A percentile compares a stretch with the other conserved stretches of the same genome.
These are phyloP conservation scores for Cordyceps militaris DNA, from an alignment of 2,329 filamentous ascomycete species.

Conservation along the genomic window DNA sequence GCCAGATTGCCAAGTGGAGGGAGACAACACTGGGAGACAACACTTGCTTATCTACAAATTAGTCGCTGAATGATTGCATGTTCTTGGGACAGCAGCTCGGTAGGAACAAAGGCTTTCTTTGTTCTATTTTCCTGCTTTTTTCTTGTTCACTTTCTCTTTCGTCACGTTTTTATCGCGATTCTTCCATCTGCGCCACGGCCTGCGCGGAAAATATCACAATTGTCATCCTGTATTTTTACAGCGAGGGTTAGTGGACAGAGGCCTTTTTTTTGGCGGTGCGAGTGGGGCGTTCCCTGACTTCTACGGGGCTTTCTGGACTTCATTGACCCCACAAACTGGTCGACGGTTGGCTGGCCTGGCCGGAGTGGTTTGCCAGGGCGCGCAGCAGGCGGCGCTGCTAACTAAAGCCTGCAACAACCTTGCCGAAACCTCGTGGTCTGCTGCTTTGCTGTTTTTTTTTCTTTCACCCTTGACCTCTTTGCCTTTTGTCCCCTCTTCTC, in stretches of 20 bases:
- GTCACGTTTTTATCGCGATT: too few species aligned
- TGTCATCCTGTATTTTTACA: neutral
- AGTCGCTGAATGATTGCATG: too few species aligned
- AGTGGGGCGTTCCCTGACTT: neutral
- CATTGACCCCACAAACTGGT: neutral
- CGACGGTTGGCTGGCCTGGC: neutral
- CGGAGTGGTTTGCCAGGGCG: neutral
- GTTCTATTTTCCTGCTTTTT: too few species aligned
- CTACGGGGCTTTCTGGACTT: neutral
- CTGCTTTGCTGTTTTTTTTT: neutral
- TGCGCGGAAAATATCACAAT: neutral
- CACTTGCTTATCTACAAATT: too few species aligned
- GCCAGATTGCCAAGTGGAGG: too few species aligned
- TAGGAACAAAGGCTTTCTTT: too few species aligned
- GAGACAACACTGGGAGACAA: too few species aligned
- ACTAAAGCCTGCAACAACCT: neutral
- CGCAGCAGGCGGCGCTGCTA: neutral
- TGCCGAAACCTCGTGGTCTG: neutral
- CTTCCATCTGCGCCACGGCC: too few species aligned
- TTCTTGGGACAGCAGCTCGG: too few species aligned
- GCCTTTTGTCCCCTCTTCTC: neutral
- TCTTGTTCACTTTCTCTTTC: too few species aligned
- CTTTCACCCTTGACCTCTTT: neutral
- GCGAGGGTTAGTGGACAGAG: neutral
- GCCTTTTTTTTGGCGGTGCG: neutral